Evolutionary conservation across 78 protist species (phyloP), one percentile per base, ranked within the genome.

Genomic region (Acrasis kona): DNA sequence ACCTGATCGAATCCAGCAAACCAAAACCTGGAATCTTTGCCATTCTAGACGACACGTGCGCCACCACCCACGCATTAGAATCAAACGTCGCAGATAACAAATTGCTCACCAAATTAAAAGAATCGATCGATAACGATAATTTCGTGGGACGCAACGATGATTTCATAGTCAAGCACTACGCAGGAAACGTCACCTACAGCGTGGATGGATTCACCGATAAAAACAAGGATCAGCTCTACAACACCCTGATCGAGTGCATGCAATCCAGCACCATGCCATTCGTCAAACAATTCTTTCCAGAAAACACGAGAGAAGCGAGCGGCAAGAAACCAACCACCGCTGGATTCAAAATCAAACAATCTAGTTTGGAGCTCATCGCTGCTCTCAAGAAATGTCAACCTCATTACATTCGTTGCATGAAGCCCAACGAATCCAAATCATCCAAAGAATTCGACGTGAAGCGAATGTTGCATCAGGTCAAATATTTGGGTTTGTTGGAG

Each of bases 401-500:
- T 30, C 89, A 87, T 80, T 92, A 88, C 50, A 78, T 91, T 12
- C 78, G 95, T 29, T 90, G 93, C 73, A 35, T 93, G 42, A 91
- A 91, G 73, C 86, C 92, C 39, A 93, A 93, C 81, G 89, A 78
- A 36, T 39, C 58, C 37, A 76, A 83, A 65, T 39, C 39, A 64
- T 80, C 96, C 0, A 69, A 76, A 41, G 38, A 39, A 10, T 72
- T 88, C 61, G 58, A 79, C 65, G 19, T 39, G 6, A 88, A 71
- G 41, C 70, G 87, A 4, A 85, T 80, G 5, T 12, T 66, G 29
- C 90, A 87, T 83, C 95, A 92, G 81, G 85, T 84, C 40, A 81
- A 82, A 71, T 89, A 95, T 72, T 74, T 92, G 41, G 95, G 97
- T 66, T 86, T 95, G 28, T n/a, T 87, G 5, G 96, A 94, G 76